Conservation (phyloP, 305 asterid genomes). For the Solanum hybrid region DNA sequence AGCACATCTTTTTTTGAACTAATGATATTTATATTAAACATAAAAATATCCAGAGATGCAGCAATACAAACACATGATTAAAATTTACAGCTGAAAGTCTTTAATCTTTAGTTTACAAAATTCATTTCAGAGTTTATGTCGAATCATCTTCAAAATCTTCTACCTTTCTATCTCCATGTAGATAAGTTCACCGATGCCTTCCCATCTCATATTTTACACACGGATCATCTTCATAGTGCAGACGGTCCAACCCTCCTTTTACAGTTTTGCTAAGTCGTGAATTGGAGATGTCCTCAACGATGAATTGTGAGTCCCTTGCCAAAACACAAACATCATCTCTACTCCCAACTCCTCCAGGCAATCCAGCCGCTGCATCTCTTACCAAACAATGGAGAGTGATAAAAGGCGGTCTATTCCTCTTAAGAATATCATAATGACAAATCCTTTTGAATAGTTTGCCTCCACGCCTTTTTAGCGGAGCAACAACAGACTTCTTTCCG, state of each 20-base stretch:
- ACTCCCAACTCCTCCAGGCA: constrained; percentile 12
- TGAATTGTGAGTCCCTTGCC: constrained; percentile 16
- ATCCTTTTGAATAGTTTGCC: background rate
- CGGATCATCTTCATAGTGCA: constrained; percentile 14
- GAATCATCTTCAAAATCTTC: constrained; percentile 5
- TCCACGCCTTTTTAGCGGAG: too few relatives aligned
- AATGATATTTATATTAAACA: too few relatives aligned
- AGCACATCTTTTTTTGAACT: too few relatives aligned
- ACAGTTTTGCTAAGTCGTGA: constrained; percentile 1
- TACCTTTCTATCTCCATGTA: constrained; percentile 9
- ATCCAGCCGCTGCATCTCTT: constrained; percentile 11
- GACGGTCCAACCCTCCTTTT: constrained; percentile 15
- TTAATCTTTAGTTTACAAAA: too few relatives aligned
- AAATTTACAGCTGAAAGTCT: background rate
- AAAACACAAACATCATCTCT: constrained; percentile 14
- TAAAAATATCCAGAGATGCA: background rate
- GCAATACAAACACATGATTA: background rate
- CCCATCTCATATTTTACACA: constrained; percentile 2
- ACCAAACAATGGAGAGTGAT: constrained; percentile 8
- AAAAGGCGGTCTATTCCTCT: background rate
- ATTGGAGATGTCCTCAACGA: constrained; percentile 5
- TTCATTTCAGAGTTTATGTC: too few relatives aligned
- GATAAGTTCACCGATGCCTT: constrained; percentile 3
- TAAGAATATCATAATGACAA: constrained; percentile 7
- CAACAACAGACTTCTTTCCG: too few relatives aligned